phyloP scores from a whole-genome alignment of 345 rosid species.

The Corymbia maculata region DNA sequence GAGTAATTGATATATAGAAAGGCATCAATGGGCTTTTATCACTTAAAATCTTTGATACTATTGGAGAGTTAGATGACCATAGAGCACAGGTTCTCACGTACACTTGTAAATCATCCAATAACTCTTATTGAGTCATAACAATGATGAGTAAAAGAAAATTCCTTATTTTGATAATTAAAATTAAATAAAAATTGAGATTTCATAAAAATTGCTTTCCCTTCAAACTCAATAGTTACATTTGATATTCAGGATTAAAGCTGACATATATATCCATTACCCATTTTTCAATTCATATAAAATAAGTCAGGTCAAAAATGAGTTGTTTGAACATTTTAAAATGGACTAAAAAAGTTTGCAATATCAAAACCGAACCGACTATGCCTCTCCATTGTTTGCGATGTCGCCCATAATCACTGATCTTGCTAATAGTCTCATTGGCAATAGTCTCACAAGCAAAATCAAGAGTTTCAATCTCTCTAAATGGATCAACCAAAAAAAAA shows the following conservation, averaged over 20 bases:
- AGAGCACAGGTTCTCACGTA: background rate
- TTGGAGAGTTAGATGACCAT: background rate
- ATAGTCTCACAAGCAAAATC: background rate
- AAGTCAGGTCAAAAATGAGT: too few relatives aligned
- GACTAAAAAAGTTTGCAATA: too few relatives aligned
- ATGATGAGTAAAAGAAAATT: background rate
- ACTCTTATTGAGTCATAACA: background rate
- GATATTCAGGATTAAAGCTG: background rate
- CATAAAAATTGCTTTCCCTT: background rate
- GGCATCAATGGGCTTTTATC: too few relatives aligned
- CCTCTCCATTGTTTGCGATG: too few relatives aligned
- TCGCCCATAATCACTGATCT: background rate
- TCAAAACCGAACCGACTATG: background rate
- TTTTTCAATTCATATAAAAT: too few relatives aligned
- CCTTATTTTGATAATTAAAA: background rate
- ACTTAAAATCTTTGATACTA: too few relatives aligned
- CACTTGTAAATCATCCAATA: background rate
- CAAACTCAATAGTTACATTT: too few relatives aligned
- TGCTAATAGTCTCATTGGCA: rapidly evolving
- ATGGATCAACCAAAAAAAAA: too few relatives aligned
- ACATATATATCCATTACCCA: background rate
- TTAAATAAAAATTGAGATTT: background rate
- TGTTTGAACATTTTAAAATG: background rate
- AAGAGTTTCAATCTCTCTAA: background rate
- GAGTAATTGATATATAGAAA: too few relatives aligned